These are phyloP conservation scores for Purpureocillium lavendulum DNA, from an alignment of 2,329 filamentous ascomycete genomes.

Conservation along the genomic window DNA sequence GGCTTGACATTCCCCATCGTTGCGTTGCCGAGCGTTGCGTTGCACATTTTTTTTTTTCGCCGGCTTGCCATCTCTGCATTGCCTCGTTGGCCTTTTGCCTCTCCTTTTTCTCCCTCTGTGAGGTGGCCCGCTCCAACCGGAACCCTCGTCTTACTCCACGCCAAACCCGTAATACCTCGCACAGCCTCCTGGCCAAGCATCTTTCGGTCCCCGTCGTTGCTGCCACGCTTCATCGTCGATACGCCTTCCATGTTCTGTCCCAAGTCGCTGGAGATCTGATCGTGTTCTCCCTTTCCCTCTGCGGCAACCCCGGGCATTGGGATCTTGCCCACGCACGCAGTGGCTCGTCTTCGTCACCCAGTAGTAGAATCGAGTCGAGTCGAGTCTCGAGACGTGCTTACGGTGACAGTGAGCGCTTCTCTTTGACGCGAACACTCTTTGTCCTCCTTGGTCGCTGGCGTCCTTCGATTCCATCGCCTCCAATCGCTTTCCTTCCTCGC, in stretches of 20 bases:
- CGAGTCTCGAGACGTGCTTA: constrained; percentile 20
- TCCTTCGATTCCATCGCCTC: constrained; percentile 34
- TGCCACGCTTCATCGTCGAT: constrained; percentile 12
- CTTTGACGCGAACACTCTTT: constrained; percentile 29
- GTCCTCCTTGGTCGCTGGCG: constrained; percentile 46
- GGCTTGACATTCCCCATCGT: constrained; percentile 9
- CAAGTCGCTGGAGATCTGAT: constrained; percentile 19
- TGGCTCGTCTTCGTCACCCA: constrained; percentile 9
- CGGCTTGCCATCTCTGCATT: constrained; percentile 15
- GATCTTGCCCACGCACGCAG: no score
- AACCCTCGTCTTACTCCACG: constrained; percentile 14
- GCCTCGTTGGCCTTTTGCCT: constrained; percentile 14
- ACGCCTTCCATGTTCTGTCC: constrained; percentile 22
- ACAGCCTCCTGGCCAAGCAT: constrained; percentile 6
- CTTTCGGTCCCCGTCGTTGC: constrained; percentile 7
- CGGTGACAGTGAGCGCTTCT: constrained; percentile 38
- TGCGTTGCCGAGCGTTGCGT: constrained; percentile 11
- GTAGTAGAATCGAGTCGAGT: constrained; percentile 13
- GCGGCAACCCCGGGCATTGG: neutral
- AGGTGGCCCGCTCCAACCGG: constrained; percentile 16
- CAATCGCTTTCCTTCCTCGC: constrained; percentile 24
- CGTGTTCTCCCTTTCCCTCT: constrained; percentile 18
- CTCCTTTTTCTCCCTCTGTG: constrained; percentile 16
- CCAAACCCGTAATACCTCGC: constrained; percentile 19
- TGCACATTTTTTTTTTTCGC: constrained; percentile 8